Percentiles rank a stretch among this genome's conserved stretches.
Evolutionary conservation across 2,329 filamentous ascomycete genomes (phyloP).

Genomic region (Fusarium torulosum): DNA sequence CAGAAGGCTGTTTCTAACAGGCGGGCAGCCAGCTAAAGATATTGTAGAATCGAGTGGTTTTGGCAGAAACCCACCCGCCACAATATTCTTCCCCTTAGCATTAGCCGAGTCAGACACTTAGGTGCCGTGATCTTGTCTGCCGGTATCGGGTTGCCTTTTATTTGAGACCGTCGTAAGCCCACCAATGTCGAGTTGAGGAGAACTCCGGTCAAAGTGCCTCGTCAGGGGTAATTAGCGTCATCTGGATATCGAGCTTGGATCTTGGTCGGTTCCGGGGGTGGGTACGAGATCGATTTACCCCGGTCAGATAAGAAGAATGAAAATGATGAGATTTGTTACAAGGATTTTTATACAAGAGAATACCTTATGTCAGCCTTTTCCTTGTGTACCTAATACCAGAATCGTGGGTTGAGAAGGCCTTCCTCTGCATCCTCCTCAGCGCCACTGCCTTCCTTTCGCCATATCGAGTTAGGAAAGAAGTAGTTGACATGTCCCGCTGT

Average conservation of each 20-base stretch:
- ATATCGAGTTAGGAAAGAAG: background rate
- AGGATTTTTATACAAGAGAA: too few species aligned
- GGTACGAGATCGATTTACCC: constrained; percentile 3
- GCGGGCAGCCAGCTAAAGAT: background rate
- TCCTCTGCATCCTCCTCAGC: background rate
- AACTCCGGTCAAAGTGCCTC: background rate
- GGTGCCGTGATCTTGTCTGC: background rate
- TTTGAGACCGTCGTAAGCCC: background rate
- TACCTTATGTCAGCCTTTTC: background rate
- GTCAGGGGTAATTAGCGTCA: constrained; percentile 4
- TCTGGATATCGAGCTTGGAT: constrained; percentile 1
- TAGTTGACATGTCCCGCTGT: background rate
- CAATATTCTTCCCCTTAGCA: background rate
- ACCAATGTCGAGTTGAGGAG: constrained; percentile 1
- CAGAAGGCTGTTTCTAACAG: background rate
- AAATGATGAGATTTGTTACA: background rate
- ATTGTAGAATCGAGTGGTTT: too few species aligned
- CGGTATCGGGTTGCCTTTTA: background rate
- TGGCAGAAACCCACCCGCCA: background rate
- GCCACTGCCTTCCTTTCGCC: background rate
- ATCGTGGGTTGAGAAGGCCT: background rate
- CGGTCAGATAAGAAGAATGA: background rate
- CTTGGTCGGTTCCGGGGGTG: constrained; percentile 14
- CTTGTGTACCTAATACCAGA: background rate
- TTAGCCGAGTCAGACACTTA: background rate